phyloP scores from a whole-genome alignment of 1,284 basidiomycete species.

The Naganishia albida region DNA sequence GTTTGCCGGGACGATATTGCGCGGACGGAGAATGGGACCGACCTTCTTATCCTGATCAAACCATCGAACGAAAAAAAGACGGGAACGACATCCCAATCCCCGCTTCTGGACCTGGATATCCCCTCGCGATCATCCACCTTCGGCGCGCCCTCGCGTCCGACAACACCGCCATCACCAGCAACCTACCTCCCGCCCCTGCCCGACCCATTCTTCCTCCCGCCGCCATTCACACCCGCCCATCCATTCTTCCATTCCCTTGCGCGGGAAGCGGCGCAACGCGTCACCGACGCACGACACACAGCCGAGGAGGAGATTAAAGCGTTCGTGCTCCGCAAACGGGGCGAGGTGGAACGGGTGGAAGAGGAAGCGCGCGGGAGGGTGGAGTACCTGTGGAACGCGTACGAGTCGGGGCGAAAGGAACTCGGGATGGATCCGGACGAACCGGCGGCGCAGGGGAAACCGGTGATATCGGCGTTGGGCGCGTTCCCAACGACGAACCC shows the following conservation, averaged over 20 bases:
- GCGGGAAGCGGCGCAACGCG: slow-evolving; percentile 40
- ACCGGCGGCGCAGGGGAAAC: neutral
- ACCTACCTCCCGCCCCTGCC: slow-evolving; percentile 44
- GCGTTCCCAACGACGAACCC: neutral
- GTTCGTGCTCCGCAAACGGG: slow-evolving; percentile 42
- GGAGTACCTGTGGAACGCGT: slow-evolving; percentile 49
- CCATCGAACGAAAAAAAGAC: too few species aligned
- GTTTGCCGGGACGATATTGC: slow-evolving; percentile 8
- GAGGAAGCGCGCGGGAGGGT: slow-evolving; percentile 48
- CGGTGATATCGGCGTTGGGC: neutral
- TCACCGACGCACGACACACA: slow-evolving; percentile 39
- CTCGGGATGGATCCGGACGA: slow-evolving; percentile 32
- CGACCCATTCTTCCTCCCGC: slow-evolving; percentile 54
- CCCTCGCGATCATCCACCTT: slow-evolving; percentile 17
- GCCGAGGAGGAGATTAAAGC: slow-evolving; percentile 46
- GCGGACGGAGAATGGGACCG: neutral
- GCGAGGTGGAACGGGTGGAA: slow-evolving; percentile 45
- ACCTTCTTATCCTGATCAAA: too few species aligned
- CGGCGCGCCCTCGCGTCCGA: slow-evolving; percentile 26
- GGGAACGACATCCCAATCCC: neutral
- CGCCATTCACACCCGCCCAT: slow-evolving; percentile 55
- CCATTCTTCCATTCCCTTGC: slow-evolving; percentile 50
- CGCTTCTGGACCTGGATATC: slow-evolving; percentile 1
- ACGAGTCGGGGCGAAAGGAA: slow-evolving; percentile 38
- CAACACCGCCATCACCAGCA: slow-evolving; percentile 10